Evolutionary conservation across 495 filamentous ascomycete species (phyloP).

Genomic region (Xylaria longipes): DNA sequence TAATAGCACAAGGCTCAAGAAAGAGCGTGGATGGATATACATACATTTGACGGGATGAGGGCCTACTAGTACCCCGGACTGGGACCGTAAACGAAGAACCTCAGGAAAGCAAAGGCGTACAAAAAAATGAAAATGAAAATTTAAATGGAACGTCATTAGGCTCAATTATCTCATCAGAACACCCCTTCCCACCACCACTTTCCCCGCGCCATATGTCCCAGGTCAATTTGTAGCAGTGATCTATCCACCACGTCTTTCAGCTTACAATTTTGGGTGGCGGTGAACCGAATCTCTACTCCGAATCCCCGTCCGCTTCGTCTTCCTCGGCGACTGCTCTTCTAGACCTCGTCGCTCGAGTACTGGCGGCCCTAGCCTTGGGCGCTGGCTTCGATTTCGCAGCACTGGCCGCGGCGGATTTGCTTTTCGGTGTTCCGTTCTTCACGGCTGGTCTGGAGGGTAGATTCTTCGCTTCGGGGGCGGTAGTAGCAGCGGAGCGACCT

Average conservation of each 20-base stretch:
- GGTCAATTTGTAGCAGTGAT: background rate
- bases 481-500: conserved; percentile 28
- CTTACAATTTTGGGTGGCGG: background rate
- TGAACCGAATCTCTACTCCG: conserved; percentile 21
- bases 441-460: conserved; percentile 35
- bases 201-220: background rate
- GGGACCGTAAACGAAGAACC: background rate
- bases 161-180: conserved; percentile 23
- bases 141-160: conserved; percentile 9
- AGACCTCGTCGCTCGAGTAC: conserved; percentile 39
- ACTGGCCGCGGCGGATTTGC: conserved; percentile 32
- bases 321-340: conserved; percentile 35
- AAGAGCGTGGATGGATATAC: conserved; percentile 8
- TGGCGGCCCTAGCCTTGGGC: conserved; percentile 30
- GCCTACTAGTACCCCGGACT: background rate
- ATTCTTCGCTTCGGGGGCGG: conserved; percentile 29
- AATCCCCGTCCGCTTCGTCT: conserved; percentile 20
- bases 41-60: conserved; percentile 7
- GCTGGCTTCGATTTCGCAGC: conserved; percentile 35
- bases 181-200: background rate
- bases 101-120: background rate
- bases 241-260: background rate
- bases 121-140: background rate
- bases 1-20: conserved; percentile 11
- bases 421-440: conserved; percentile 32